Conservation (phyloP, 1,139 yeast species). For the Blastobotrys aristatus region DNA sequence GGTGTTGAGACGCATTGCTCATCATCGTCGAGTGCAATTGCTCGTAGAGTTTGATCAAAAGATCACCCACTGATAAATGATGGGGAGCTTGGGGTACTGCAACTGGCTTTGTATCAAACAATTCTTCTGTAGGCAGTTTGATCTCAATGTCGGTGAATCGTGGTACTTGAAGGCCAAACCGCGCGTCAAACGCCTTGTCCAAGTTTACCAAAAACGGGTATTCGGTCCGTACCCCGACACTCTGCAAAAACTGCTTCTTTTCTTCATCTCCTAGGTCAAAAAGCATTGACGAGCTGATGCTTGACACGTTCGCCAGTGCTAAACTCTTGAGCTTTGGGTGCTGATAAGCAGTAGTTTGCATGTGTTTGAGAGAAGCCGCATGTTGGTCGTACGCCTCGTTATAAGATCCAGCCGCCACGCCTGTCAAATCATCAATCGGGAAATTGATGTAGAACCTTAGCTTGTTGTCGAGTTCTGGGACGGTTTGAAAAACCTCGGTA, state of each 20-base stretch:
- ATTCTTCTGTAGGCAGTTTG: neutral
- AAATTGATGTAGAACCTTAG: conserved; percentile 34
- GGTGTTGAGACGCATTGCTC: conserved; percentile 20
- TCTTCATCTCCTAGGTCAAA: conserved; percentile 22
- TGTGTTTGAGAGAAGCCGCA: conserved; percentile 19
- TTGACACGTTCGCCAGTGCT: conserved; percentile 29
- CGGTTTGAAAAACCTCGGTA: neutral
- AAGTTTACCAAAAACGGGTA: neutral
- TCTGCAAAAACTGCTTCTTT: conserved; percentile 19
- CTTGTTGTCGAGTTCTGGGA: conserved; percentile 12
- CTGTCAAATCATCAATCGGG: conserved; percentile 44
- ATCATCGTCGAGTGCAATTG: neutral
- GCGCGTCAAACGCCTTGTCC: neutral
- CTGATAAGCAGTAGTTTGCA: conserved; percentile 22
- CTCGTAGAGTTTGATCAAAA: neutral
- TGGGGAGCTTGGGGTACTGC: neutral
- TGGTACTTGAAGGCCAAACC: neutral
- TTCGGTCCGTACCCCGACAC: conserved; percentile 16
- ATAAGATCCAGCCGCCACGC: conserved; percentile 27
- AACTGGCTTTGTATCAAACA: no score
- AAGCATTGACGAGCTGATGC: neutral
- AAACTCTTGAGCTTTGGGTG: conserved; percentile 25
- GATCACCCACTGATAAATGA: conserved; percentile 1
- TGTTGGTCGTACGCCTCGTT: conserved; percentile 20
- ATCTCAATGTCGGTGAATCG: neutral